Percentiles rank a stretch among this genome's conserved stretches.
Conservation (phyloP, 345 rosid species). For the Combretum micranthum region DNA sequence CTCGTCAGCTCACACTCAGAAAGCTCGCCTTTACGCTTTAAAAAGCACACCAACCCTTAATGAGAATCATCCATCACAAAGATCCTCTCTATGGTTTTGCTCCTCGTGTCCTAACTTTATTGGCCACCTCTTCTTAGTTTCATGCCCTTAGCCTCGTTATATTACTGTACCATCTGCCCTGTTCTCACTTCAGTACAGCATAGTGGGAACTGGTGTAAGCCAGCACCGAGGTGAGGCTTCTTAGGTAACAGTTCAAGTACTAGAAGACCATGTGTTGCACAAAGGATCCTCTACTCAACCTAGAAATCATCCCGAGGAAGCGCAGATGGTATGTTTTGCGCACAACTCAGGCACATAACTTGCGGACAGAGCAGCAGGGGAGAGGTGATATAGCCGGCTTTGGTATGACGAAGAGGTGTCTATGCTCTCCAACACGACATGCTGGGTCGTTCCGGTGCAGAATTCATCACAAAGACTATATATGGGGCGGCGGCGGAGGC, state of each 20-base stretch:
- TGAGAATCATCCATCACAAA: constrained; percentile 7
- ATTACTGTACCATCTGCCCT: too few species aligned
- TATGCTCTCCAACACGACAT: constrained; percentile 72
- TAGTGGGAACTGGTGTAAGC: too few species aligned
- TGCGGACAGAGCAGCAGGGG: constrained; percentile 9
- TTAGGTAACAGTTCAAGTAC: constrained; percentile 2
- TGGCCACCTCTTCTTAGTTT: constrained; percentile 14
- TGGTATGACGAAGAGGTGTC: constrained; percentile 32
- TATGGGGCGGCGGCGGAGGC: constrained; percentile 43
- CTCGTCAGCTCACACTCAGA: too few species aligned
- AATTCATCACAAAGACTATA: constrained; percentile 48
- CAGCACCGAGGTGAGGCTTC: too few species aligned
- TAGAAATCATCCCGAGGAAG: background rate
- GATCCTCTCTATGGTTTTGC: background rate
- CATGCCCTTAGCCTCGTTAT: too few species aligned
- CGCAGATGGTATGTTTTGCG: constrained; percentile 1
- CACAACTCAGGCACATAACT: constrained; percentile 13
- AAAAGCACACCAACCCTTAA: constrained; percentile 5
- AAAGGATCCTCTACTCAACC: constrained; percentile 22
- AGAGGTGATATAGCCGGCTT: constrained; percentile 18
- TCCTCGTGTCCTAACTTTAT: constrained; percentile 20
- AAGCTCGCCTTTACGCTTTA: background rate
- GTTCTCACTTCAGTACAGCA: too few species aligned
- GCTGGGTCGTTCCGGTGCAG: constrained; percentile 81
- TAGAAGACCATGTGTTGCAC: background rate